These are phyloP conservation scores for Gracilaria domingensis DNA, from an alignment of 23 red algal genomes.

Conservation along the genomic window DNA sequence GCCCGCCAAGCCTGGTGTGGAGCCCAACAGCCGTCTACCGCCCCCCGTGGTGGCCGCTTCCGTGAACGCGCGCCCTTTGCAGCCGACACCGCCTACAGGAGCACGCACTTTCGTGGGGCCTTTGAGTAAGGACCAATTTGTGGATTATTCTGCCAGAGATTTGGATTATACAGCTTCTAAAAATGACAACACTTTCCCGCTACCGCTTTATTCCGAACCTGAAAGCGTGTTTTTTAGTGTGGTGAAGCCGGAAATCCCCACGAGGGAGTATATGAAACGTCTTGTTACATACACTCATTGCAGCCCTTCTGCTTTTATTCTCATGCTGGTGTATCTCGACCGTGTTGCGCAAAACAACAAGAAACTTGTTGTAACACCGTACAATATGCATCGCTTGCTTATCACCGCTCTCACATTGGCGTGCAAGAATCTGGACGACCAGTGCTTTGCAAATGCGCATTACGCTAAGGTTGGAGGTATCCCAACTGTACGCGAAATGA, in stretches of 20 bases:
- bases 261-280: slow-evolving; percentile 46
- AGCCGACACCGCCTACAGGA: too few relatives aligned
- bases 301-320: slow-evolving; percentile 49
- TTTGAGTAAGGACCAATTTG: slow-evolving; percentile 10
- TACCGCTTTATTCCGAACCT: slow-evolving; percentile 38
- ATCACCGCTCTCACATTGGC: slow-evolving; percentile 86
- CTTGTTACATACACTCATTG: slow-evolving; percentile 75
- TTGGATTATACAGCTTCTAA: neutral
- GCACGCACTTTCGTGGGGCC: neutral
- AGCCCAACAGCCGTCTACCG: too few relatives aligned
- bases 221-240: slow-evolving; percentile 73
- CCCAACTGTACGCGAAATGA: slow-evolving; percentile 76
- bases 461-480: slow-evolving; percentile 93
- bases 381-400: slow-evolving; percentile 90
- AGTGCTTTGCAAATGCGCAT: slow-evolving; percentile 86
- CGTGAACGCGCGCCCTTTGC: too few relatives aligned
- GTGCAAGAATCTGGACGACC: slow-evolving; percentile 91
- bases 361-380: slow-evolving; percentile 31
- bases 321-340: slow-evolving; percentile 68
- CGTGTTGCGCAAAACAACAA: slow-evolving; percentile 35
- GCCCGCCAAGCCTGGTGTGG: too few relatives aligned
- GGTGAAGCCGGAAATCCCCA: slow-evolving; percentile 50
- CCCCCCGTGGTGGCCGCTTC: too few relatives aligned
- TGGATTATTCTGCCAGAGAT: neutral
- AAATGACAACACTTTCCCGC: slow-evolving; percentile 18